Base-by-base conservation (phyloP, 805 yeast species). In the Vanderwaltozyma polyspora region DNA sequence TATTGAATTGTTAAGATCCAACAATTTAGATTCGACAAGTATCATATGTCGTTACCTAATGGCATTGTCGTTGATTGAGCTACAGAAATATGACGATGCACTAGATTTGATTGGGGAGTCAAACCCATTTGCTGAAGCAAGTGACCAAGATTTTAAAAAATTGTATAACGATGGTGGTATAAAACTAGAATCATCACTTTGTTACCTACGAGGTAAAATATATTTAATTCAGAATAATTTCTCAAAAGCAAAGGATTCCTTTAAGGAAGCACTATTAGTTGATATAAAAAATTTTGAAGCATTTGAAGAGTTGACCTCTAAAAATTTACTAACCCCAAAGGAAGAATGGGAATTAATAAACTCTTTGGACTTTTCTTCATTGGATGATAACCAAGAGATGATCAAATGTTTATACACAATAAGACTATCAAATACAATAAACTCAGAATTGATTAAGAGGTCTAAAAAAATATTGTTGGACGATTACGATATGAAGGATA, bases 201-300 rank as follows among this genome's bases (percentile, higher is more conserved):
- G 93, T 51, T 85, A 72, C 46, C 60, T 89, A 28, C 65, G 95
- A 39, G 98, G 97, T 1, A 66, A 79, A 38, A 77, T 89, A 3
- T 86, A 77, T 54, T 72, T 89, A 9, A 76, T 79, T 41, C 87
- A 80, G 49, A 84, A 83, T 53, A 83, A 83, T 57, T 79, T 83
- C 48, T 91, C 80, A 15, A 67, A 71, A 41, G 97, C 97, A 0
- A 85, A 82, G 48, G 86, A 81, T 35, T 79, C 91, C 34, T 86
- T 76, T 48, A 75, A 76, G 49, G 95, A 85, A 49, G 95, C 97
- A 1, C 76, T 87, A 0, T 46, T 73, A 44, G 84, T 83, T 2
- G 97, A 89, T 56, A 86, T 82, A 6, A 84, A 86, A 55, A 91
- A 96, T 57, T 89, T 66, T 55, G 98, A 89, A 45, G 96, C 97